phyloP scores from a whole-genome alignment of 2,329 filamentous ascomycete genomes.

The Aspergillus transmontanensis region DNA sequence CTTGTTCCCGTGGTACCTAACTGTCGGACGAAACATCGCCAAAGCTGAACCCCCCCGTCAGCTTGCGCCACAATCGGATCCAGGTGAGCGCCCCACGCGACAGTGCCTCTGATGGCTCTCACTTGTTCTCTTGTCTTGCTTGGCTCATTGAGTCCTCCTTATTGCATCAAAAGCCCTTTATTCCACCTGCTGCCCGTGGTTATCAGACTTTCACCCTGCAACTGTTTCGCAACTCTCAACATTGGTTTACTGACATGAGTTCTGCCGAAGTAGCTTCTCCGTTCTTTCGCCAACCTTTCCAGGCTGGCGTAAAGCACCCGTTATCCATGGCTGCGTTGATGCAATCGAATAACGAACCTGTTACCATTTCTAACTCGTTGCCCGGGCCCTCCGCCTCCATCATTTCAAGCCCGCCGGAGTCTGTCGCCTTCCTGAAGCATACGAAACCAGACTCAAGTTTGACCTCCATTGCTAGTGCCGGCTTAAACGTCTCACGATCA shows the following conservation, averaged over 20 bases:
- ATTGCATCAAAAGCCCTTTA: slow-evolving; percentile 9
- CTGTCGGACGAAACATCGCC: slow-evolving; percentile 24
- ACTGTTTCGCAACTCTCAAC: background rate
- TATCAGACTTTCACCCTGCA: background rate
- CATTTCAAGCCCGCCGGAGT: slow-evolving; percentile 33
- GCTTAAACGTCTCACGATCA: slow-evolving; percentile 44
- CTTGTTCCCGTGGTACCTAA: slow-evolving; percentile 13
- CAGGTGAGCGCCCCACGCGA: slow-evolving; percentile 43
- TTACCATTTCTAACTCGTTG: slow-evolving; percentile 40
- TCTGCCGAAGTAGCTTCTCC: slow-evolving; percentile 33
- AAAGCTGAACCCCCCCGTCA: slow-evolving; percentile 44
- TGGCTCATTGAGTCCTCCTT: slow-evolving; percentile 12
- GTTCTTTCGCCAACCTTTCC: slow-evolving; percentile 32
- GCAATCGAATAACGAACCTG: slow-evolving; percentile 44
- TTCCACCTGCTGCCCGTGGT: slow-evolving; percentile 1
- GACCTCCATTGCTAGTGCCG: slow-evolving; percentile 46
- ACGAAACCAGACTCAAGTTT: slow-evolving; percentile 42
- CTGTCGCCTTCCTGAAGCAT: slow-evolving; percentile 38
- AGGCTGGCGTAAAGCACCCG: slow-evolving; percentile 33
- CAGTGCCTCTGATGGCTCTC: slow-evolving; percentile 22
- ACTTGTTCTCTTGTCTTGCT: slow-evolving; percentile 2
- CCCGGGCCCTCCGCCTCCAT: slow-evolving; percentile 32
- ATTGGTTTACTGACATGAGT: slow-evolving; percentile 37
- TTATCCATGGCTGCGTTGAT: slow-evolving; percentile 48
- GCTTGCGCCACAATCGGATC: slow-evolving; percentile 49